A percentile compares a stretch with the other conserved stretches of the same genome.
phyloP scores from a whole-genome alignment of 805 yeast species.

The Sporopachydermia lactativora region DNA sequence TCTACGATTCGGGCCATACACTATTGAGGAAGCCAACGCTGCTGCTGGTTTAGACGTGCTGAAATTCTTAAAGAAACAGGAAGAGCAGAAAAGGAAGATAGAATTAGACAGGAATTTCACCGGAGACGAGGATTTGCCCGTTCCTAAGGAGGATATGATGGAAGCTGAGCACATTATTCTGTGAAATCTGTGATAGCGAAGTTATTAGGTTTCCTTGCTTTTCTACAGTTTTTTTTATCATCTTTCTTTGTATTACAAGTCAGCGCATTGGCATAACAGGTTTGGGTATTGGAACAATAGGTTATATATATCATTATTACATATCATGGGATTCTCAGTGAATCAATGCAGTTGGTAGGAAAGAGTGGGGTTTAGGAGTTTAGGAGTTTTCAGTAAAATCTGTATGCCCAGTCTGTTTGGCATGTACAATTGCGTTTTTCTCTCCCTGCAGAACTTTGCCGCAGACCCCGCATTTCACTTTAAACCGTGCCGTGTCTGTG shows the following conservation, averaged over 20 bases:
- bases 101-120: constrained; percentile 15
- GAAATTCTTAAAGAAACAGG: constrained; percentile 50
- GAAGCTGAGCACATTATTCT: constrained; percentile 1
- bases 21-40: constrained; percentile 81
- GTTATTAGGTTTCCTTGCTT: too few relatives aligned
- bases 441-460: constrained; percentile 41
- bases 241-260: too few relatives aligned
- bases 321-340: too few relatives aligned
- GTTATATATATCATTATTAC: too few relatives aligned
- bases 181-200: too few relatives aligned
- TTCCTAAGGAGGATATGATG: background rate
- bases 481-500: constrained; percentile 49
- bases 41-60: constrained; percentile 71
- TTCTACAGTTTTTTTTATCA: too few relatives aligned
- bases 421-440: constrained; percentile 49
- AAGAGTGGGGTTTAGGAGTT: too few relatives aligned
- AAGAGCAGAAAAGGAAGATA: constrained; percentile 37
- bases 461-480: constrained; percentile 45
- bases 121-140: background rate
- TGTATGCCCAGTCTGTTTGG: constrained; percentile 43
- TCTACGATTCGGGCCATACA: constrained; percentile 66
- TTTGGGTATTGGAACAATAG: too few relatives aligned
- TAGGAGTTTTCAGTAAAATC: constrained; percentile 47
- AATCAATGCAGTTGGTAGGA: too few relatives aligned
- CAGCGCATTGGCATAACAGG: too few relatives aligned